These are phyloP conservation scores for Pseudoscleropodium purum DNA, from an alignment of 225 moss, liverwort and hornwort genomes.

Conservation along the genomic window DNA sequence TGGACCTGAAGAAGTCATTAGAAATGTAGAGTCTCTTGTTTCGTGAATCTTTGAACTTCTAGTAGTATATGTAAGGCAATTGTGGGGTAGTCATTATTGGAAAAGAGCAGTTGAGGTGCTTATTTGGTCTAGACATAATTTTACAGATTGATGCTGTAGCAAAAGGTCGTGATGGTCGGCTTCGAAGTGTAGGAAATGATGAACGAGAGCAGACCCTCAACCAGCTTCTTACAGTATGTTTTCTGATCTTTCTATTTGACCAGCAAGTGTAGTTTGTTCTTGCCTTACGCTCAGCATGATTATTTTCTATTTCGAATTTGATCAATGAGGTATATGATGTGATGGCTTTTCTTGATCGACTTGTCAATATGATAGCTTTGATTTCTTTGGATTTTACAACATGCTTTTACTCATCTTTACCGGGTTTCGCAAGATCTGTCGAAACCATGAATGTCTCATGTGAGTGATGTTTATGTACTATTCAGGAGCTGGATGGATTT, in stretches of 20 bases:
- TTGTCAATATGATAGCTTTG: background rate
- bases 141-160: constrained; percentile 92
- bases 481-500: constrained; percentile 95
- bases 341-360: background rate
- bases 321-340: background rate
- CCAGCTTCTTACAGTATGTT: constrained; percentile 78
- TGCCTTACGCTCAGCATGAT: background rate
- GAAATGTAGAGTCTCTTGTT: background rate
- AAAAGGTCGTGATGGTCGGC: constrained; percentile 90
- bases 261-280: background rate
- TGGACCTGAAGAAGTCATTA: background rate
- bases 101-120: constrained; percentile 1
- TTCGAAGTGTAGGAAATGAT: constrained; percentile 96
- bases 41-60: background rate
- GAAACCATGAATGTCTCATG: background rate
- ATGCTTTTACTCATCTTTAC: background rate
- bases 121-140: background rate
- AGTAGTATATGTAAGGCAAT: background rate
- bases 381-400: background rate
- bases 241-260: background rate
- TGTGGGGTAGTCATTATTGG: background rate
- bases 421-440: background rate
- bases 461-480: background rate
- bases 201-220: constrained; percentile 96
- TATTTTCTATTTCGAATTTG: background rate